Base-by-base conservation (phyloP, 2,329 filamentous ascomycete species). In the Fusarium lateritium region DNA sequence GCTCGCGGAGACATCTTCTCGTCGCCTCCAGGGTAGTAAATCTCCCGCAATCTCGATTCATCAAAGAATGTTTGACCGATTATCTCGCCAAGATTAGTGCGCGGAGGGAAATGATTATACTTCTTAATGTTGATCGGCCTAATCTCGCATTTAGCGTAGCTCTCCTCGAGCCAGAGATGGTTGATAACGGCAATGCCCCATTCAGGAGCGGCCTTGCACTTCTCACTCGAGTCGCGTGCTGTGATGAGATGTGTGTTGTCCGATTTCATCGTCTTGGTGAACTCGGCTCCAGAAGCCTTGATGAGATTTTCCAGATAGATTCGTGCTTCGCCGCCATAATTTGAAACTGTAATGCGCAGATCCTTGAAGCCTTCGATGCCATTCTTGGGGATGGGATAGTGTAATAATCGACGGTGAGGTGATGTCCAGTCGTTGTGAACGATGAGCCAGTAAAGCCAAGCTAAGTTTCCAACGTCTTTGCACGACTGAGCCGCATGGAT, bases 201-300 rank as follows among this genome's bases (percentile, higher is more conserved):
- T 80, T 98, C 96, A 65, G 89, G 88, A 0, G 96, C 96, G 2
- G 96, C 96, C 38, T 92, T 90, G 78, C 93, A 98, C 80, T 99
- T 99, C 76, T 98, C 96, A 75, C 95, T 97, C 58, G 89, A 89
- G 61, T 91, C 89, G 73, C 97, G 92, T 6, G 96, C 96, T 1
- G 95, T 97, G 74, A 99, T 91, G 1, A 99, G 87, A 80, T 99
- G 96, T 0, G 94, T 98, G 78, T 99, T 98, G 66, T 98, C 94
- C 70, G 92, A 89, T 79, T 94, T 97, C 89, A 99, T 92, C 0
- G 94, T 97, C 81, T 97, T 97, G 31, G 96, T 99, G 76, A 94
- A 98, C 65, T 92, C 91, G 10, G 93, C 95, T 17, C 96, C 96
- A 17, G 91, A 86, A 24, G 94, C 94, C 63, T 85, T 89, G 73